Base-by-base conservation (phyloP, 2,329 filamentous ascomycete species). In the Botrytis fragariae region DNA sequence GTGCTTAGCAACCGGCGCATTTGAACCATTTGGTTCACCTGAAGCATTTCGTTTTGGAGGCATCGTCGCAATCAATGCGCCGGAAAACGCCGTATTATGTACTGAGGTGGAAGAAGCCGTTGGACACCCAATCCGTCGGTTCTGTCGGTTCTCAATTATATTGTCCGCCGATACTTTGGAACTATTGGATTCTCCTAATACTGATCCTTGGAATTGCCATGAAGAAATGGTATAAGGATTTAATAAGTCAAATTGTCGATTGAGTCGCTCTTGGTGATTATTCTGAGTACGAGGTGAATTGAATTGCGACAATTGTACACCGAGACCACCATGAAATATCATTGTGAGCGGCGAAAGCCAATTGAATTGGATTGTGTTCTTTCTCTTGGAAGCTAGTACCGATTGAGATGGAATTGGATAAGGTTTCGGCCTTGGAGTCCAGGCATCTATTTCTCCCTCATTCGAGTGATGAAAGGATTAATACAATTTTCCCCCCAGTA, bases 61-160 rank as follows among this genome's bases (percentile, higher is more conserved):
- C 79, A 80, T 81, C 44, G 62, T 68, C 42, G 51, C 71, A 57
- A 71, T 48, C 64, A 42, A 60, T 59, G 71, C 37, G 45, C 39
- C 71, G 71, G 71, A 72, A 59, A 68, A 68, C 42, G 71, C 71
- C 71, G 71, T 68, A 60, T 72, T 69, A 69, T 72, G 59, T 71
- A 63, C 37, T 74, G 75, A 69, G 39, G 57, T 77, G 77, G 78
- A 77, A 77, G 74, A 75, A 74, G 77, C 77, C 75, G 79, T 70
- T 70, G 73, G 67, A 42, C 69, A 75, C 62, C 63, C 73, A 69
- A 74, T 57, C 18, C 37, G 61, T 71, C 74, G 71, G 70, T 44
- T 59, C 60, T 75, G 72, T n/a, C 22, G 35, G 18, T 42, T 42
- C 35, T 32, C 32, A 57, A 57, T 18, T 57, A 65, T 67, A 74